A percentile compares a stretch with the other conserved stretches of the same genome.
These are phyloP conservation scores for Bryum argenteum DNA, from an alignment of 225 moss, liverwort and hornwort genomes.

Conservation along the genomic window DNA sequence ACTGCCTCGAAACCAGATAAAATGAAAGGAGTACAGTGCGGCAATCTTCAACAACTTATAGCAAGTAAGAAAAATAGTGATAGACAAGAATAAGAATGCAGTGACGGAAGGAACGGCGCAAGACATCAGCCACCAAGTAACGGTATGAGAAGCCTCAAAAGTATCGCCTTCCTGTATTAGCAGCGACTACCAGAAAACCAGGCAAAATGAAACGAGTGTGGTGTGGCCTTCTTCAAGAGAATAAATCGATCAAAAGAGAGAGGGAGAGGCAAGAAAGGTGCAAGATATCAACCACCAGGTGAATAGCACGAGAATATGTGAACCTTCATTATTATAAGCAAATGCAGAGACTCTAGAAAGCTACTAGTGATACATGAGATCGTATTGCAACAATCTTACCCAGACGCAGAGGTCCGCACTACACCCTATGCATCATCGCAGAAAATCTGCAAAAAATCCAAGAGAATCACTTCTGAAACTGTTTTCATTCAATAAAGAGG, in stretches of 20 bases:
- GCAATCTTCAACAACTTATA: conserved; percentile 7
- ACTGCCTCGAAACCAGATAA: conserved; percentile 25
- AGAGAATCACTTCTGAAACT: conserved; percentile 38
- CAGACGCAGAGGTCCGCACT: conserved; percentile 44
- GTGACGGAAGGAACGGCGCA: no score
- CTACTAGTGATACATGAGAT: conserved; percentile 8
- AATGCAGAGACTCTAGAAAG: conserved; percentile 4
- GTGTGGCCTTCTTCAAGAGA: no score
- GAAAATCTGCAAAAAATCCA: conserved; percentile 53
- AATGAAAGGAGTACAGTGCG: conserved; percentile 17
- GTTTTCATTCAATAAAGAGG: conserved; percentile 10
- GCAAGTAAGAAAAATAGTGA: conserved; percentile 1
- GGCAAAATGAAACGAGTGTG: no score
- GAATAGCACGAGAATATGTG: conserved; percentile 12
- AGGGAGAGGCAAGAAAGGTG: background rate
- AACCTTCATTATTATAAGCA: background rate
- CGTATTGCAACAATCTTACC: conserved; percentile 41
- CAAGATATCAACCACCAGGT: background rate
- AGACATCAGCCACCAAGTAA: background rate
- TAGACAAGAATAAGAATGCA: background rate
- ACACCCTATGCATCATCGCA: conserved; percentile 50
- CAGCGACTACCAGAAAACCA: no score
- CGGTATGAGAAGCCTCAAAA: no score
- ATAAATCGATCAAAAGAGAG: no score
- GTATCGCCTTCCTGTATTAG: no score